These are phyloP conservation scores for Populus tremula DNA, from an alignment of 345 rosid species.

Conservation along the genomic window DNA sequence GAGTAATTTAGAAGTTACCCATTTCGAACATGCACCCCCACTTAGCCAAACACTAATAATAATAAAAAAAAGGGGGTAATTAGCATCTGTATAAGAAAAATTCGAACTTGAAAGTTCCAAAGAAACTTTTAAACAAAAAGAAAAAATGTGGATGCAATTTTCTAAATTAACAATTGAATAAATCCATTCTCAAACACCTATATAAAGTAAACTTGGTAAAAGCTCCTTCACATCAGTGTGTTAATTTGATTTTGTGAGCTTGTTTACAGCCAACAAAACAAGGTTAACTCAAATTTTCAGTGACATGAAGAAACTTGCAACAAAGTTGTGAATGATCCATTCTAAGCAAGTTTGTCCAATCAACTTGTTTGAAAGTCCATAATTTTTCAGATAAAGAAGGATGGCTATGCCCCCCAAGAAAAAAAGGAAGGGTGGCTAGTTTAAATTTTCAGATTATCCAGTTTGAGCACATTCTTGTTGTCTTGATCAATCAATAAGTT, in stretches of 20 bases:
- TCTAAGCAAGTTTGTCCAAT: neutral
- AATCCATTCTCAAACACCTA: neutral
- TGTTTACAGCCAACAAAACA: neutral
- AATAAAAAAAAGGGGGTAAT: neutral
- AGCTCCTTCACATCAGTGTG: neutral
- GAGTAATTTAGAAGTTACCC: neutral
- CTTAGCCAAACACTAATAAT: neutral
- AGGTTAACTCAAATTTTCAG: neutral
- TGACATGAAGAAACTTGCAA: neutral
- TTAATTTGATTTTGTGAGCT: neutral
- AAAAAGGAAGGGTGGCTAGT: neutral
- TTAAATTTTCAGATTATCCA: neutral
- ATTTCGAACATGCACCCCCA: neutral
- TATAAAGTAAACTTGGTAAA: neutral
- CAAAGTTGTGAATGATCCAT: neutral
- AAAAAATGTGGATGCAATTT: neutral
- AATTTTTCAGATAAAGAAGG: neutral
- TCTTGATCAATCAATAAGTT: neutral
- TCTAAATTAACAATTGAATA: neutral
- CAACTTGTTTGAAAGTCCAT: neutral
- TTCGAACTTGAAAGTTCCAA: constrained; percentile 7
- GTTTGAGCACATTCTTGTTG: neutral
- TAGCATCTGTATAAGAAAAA: neutral
- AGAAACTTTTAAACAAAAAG: neutral
- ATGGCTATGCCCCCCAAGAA: neutral